phyloP scores from a whole-genome alignment of 139 green algal genomes.

The Chara braunii region DNA sequence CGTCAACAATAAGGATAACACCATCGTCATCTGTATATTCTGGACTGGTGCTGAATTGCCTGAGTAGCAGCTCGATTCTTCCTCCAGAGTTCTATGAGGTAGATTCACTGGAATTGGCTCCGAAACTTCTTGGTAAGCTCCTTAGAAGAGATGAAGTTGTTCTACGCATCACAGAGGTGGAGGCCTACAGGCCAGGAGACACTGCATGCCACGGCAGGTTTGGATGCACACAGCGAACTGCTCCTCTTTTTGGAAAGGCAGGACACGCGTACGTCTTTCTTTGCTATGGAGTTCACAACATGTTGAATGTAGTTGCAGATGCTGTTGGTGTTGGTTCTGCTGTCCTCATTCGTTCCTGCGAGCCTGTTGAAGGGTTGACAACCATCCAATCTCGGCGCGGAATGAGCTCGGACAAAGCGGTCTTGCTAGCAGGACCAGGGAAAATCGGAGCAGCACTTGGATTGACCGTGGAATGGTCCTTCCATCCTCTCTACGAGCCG shows the following conservation, averaged over 20 bases:
- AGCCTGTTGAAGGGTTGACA: constrained; percentile 5
- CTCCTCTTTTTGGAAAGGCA: constrained; percentile 28
- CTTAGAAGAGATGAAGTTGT: constrained; percentile 24
- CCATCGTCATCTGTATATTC: too few relatives aligned
- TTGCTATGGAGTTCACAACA: constrained; percentile 38
- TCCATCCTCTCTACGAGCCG: constrained; percentile 24
- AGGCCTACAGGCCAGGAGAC: constrained; percentile 29
- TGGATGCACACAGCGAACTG: constrained; percentile 14
- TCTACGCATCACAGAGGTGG: constrained; percentile 38
- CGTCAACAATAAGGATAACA: too few relatives aligned
- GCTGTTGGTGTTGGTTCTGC: constrained; percentile 10
- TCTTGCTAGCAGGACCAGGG: background rate
- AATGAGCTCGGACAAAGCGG: background rate
- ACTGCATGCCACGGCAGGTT: constrained; percentile 38
- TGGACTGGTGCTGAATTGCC: too few relatives aligned
- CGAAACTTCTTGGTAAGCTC: constrained; percentile 23
- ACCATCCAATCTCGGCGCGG: background rate
- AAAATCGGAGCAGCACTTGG: constrained; percentile 29
- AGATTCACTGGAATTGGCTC: constrained; percentile 26
- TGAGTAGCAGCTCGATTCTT: too few relatives aligned
- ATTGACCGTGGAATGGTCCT: constrained; percentile 25
- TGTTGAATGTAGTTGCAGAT: constrained; percentile 35
- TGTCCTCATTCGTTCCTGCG: constrained; percentile 27
- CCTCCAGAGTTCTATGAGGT: too few relatives aligned
- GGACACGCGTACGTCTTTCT: constrained; percentile 32